Evolutionary conservation across 2,329 filamentous ascomycete genomes (phyloP), one percentile per base, ranked within the genome.

Genomic region (Pseudocercospora crystallina): DNA sequence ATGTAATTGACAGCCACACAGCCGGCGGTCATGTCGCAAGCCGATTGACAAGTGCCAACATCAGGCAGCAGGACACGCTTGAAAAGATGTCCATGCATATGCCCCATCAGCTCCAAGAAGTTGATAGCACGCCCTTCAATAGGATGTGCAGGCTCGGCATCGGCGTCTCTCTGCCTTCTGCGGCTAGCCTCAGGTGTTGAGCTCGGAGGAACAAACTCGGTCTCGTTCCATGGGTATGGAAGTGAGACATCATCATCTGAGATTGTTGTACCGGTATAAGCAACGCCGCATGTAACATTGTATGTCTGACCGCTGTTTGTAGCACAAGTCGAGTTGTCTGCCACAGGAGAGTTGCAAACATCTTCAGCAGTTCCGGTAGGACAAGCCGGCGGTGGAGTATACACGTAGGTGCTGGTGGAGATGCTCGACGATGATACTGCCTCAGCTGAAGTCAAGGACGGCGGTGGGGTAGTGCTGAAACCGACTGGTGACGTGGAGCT

Each of bases 1-100:
- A 43, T 34, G 35, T 47, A 52, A 12, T 52, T 52, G 31, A 37
- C n/a, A 11, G 37, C 49, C 11, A 43, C 31, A 15, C 49, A 52
- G 8, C 44, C 44, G 10, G 43, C 35, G 8, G 49, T 52, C 5
- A 26, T 38, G 13, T 31, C 31, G 17, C 49, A 52, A 29, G 43
- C 44, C 29, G 43, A 33, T 15, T 40, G 45, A 34, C 49, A 52
- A 14, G 38, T 47, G 5, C 37, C 43, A 20, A 47, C 20, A 33
- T 52, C 34, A 12, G 43, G 43, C n/a, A 47, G 12, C n/a, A 36
- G 33, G 8, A 52, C 38, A 12, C 49, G 49, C 34, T 47, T 43
- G 31, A 31, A 35, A 9, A 35, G 14, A 26, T 26, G 20, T 10
- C 46, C 46, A 30, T 33, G 41, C 29, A 34, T 14, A 13, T 43